Conservation (phyloP, 768 basidiomycete genomes). For the Russula vinacea region DNA sequence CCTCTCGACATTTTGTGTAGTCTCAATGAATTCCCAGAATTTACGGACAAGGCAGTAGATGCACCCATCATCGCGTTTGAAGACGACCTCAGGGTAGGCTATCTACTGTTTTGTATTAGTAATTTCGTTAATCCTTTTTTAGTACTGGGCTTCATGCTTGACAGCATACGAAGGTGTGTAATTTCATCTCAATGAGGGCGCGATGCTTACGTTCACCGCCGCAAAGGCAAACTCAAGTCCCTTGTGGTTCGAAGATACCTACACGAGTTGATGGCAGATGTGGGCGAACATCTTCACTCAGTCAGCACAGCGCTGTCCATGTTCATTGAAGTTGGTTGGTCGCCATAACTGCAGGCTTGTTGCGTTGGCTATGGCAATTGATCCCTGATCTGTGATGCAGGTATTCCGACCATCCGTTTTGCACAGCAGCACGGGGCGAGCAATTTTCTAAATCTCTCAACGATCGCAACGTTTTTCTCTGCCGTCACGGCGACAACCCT, state of each 20-base stretch:
- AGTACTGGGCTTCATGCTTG: conserved; percentile 78
- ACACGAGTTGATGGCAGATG: conserved; percentile 66
- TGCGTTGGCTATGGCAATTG: background rate
- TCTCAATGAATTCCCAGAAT: conserved; percentile 77
- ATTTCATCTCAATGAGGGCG: conserved; percentile 5
- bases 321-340: conserved; percentile 71
- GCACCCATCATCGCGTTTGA: conserved; percentile 64
- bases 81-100: conserved; percentile 58
- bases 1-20: conserved; percentile 65
- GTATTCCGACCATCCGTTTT: conserved; percentile 73
- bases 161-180: conserved; percentile 56
- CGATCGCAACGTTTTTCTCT: conserved; percentile 74
- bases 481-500: conserved; percentile 71
- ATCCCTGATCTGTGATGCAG: conserved; percentile 35
- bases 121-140: conserved; percentile 4
- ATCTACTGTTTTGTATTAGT: conserved; percentile 10
- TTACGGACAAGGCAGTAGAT: conserved; percentile 69
- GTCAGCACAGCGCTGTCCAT: conserved; percentile 63
- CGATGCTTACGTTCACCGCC: background rate
- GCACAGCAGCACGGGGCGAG: conserved; percentile 69
- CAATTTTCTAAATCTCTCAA: conserved; percentile 72
- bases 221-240: conserved; percentile 62
- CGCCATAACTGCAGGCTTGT: conserved; percentile 27
- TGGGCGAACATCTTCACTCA: conserved; percentile 68
- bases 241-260: conserved; percentile 74